Evolutionary conservation across 1,139 yeast species (phyloP).

Genomic region (Saccharomyces pastorianus): DNA sequence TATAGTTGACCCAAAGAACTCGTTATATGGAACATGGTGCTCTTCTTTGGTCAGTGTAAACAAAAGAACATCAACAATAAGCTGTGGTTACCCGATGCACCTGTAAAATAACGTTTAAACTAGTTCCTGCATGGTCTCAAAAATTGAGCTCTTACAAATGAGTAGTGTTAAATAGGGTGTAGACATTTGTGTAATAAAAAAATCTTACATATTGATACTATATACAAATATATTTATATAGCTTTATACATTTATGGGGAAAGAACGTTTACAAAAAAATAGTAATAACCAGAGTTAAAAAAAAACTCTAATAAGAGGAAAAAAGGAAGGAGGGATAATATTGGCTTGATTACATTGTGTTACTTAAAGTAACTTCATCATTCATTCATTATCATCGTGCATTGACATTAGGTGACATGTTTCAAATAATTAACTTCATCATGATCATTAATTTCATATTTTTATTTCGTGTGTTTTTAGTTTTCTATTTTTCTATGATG

Average conservation of each 20-base stretch:
- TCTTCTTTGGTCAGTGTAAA: neutral
- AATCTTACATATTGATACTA: neutral
- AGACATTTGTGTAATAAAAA: neutral
- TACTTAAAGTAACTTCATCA: neutral
- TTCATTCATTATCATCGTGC: constrained; percentile 1
- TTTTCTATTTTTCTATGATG: neutral
- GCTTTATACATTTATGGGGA: neutral
- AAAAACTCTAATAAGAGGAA: neutral
- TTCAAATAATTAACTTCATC: neutral
- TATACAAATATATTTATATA: neutral
- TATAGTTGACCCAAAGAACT: neutral
- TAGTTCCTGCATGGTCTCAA: too few species aligned
- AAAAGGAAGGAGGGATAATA: neutral
- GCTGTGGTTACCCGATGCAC: neutral
- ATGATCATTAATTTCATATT: neutral
- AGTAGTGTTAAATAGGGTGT: neutral
- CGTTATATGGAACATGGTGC: neutral
- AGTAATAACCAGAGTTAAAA: neutral
- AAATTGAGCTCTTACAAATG: too few species aligned
- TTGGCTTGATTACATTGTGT: neutral
- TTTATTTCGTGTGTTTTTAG: neutral
- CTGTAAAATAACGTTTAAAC: too few species aligned
- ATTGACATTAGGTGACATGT: neutral
- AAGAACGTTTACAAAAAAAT: neutral
- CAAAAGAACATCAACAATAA: neutral